Base-by-base conservation (phyloP, 176 grass and related monocot species). In the Tillandsia fasciculata region DNA sequence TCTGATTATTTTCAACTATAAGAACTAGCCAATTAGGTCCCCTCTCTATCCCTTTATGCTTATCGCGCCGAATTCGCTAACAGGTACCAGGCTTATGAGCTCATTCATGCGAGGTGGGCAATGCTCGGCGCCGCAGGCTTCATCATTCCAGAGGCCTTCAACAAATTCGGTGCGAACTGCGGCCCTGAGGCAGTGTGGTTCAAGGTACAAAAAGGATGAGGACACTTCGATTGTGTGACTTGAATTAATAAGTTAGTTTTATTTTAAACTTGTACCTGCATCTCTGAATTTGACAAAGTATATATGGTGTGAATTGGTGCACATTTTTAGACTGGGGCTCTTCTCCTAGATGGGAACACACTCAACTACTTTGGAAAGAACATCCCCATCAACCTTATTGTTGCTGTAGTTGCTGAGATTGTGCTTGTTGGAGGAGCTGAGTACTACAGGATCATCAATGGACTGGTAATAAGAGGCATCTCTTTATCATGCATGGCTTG, bases 171-270 rank as follows among this genome's bases (percentile, higher is more conserved):
- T 7, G 89, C 93, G 24, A 90, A 97, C 77, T 97, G 93, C 18
- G 89, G 93, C 20, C 89, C 93, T 33, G 93, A 97, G 79, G 93
- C 93, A 52, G 93, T 97, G 69, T 97, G 93, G 93, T 97, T 92
- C 83, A 97, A 97, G 89, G 93, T 92, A 74, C 1, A 59, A 8
- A 59, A 20, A 2, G 3, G 2, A 8, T 9, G 17, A 0, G 14
- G 14, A 14, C 15, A 17, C n/a, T 24, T 24, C 24, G 24, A 24
- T 24, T 24, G 24, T 8, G n/a, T 18, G 15, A 59, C 56, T 59
- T 9, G 53, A 57, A 57, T 57, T 15, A 17, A 57, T 17, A 17
- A 57, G 4, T 57, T 17, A 57, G 17, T 57, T 12, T 15, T 57
- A 57, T 42, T 42, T 42, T 42, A 42, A 42, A 49, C 9, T 18